Percentiles rank a stretch among this genome's conserved stretches.
phyloP scores from a whole-genome alignment of 495 filamentous ascomycete species.

The Margaritispora aquatica region DNA sequence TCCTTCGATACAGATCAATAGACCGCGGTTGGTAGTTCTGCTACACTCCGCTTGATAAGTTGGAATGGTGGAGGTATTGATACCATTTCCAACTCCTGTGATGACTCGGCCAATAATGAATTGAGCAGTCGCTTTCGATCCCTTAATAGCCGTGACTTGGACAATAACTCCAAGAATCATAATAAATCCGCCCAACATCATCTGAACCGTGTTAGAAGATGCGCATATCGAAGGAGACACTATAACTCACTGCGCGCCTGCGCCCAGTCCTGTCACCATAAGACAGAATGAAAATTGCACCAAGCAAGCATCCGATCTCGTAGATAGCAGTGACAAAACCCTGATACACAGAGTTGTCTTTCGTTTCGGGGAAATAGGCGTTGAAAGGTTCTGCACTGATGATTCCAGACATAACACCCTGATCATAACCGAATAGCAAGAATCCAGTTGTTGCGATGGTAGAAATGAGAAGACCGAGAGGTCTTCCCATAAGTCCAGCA shows the following conservation, averaged over 20 bases:
- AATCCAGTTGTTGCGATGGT: conserved; percentile 68
- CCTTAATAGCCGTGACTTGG: conserved; percentile 49
- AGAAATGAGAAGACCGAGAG: conserved; percentile 57
- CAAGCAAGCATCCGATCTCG: conserved; percentile 70
- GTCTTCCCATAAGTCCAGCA: conserved; percentile 58
- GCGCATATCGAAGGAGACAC: not conserved
- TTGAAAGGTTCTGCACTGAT: conserved; percentile 69
- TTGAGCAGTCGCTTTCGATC: conserved; percentile 45
- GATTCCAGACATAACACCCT: conserved; percentile 76
- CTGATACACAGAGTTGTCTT: conserved; percentile 58
- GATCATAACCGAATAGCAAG: conserved; percentile 55
- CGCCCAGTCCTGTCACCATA: conserved; percentile 66
- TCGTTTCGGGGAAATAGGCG: conserved; percentile 60
- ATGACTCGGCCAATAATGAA: conserved; percentile 70
- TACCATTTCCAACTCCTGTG: conserved; percentile 72
- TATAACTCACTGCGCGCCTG: conserved; percentile 37
- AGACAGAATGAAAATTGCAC: conserved; percentile 64
- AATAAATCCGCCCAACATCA: conserved; percentile 56
- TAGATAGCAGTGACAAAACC: conserved; percentile 80
- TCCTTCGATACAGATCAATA: conserved; percentile 81
- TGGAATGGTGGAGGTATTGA: conserved; percentile 72
- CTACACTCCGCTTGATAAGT: conserved; percentile 78
- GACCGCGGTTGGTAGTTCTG: conserved; percentile 68
- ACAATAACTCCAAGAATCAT: conserved; percentile 74
- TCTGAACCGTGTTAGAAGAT: conserved; percentile 17